These are phyloP conservation scores for Poa pratensis DNA, from an alignment of 176 grass and related monocot species.

Conservation along the genomic window DNA sequence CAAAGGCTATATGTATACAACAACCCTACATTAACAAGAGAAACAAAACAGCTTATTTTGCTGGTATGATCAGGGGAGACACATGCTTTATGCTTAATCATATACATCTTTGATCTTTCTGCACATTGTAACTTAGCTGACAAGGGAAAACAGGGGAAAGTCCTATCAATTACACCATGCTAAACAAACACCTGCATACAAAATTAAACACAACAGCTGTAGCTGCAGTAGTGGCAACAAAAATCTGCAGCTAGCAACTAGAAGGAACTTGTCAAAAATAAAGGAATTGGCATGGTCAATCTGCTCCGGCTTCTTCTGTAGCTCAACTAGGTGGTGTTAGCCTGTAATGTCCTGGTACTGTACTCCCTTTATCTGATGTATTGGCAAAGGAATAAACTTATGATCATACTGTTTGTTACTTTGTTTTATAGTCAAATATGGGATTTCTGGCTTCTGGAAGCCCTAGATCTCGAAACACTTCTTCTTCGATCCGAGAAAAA, in stretches of 20 bases:
- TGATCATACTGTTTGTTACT: slow-evolving; percentile 27
- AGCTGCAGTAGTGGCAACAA: slow-evolving; percentile 5
- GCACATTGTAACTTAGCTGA: neutral
- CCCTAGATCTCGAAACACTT: slow-evolving; percentile 55
- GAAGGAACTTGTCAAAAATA: slow-evolving; percentile 21
- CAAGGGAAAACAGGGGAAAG: slow-evolving; percentile 11
- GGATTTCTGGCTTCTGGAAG: slow-evolving; percentile 65
- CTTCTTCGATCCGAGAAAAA: slow-evolving; percentile 66
- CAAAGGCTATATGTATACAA: neutral
- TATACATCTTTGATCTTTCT: neutral
- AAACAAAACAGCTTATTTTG: neutral
- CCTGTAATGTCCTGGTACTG: slow-evolving; percentile 16
- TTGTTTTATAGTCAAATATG: slow-evolving; percentile 45
- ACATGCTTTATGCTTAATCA: slow-evolving; percentile 2
- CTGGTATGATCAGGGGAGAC: neutral
- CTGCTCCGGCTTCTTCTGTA: slow-evolving; percentile 4
- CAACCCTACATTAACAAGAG: neutral
- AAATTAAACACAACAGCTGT: slow-evolving; percentile 23
- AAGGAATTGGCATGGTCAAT: slow-evolving; percentile 5
- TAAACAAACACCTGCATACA: slow-evolving; percentile 21
- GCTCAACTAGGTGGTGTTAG: slow-evolving; percentile 29
- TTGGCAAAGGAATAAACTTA: slow-evolving; percentile 25
- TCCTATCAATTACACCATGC: slow-evolving; percentile 25
- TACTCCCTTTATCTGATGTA: slow-evolving; percentile 38
- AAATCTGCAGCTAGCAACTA: slow-evolving; percentile 32